phyloP scores from a whole-genome alignment of 371 early-diverging fungal species.

The Haplosporangium sp. region DNA sequence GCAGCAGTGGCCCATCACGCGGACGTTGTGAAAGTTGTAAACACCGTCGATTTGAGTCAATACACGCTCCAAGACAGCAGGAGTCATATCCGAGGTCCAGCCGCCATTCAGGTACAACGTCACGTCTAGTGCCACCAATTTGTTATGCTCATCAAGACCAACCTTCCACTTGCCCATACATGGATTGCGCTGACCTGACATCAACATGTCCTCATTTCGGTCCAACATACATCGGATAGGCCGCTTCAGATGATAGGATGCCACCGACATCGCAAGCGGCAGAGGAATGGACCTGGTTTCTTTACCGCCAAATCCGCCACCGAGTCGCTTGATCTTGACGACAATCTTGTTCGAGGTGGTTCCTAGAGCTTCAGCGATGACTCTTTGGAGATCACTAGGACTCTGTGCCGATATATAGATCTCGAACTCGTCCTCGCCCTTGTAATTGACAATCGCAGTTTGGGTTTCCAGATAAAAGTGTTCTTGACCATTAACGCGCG shows the following conservation, averaged over 20 bases:
- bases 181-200: background rate
- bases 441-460: background rate
- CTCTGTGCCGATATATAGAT: background rate
- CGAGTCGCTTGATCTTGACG: background rate
- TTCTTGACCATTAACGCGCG: slow-evolving; percentile 1
- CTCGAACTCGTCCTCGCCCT: slow-evolving; percentile 1
- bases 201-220: background rate
- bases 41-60: background rate
- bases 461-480: slow-evolving; percentile 1
- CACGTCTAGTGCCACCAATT: background rate
- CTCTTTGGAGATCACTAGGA: background rate
- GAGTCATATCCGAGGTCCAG: background rate
- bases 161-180: slow-evolving; percentile 3
- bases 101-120: background rate
- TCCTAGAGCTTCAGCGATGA: background rate
- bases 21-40: background rate
- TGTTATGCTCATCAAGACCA: background rate
- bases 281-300: background rate
- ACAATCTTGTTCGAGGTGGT: background rate
- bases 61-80: background rate
- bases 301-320: background rate
- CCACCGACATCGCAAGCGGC: background rate
- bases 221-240: slow-evolving; percentile 1
- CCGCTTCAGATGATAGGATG: background rate
- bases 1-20: background rate